Evolutionary conservation across 257 asterid species (phyloP).

Genomic region (Agastache rugosa): DNA sequence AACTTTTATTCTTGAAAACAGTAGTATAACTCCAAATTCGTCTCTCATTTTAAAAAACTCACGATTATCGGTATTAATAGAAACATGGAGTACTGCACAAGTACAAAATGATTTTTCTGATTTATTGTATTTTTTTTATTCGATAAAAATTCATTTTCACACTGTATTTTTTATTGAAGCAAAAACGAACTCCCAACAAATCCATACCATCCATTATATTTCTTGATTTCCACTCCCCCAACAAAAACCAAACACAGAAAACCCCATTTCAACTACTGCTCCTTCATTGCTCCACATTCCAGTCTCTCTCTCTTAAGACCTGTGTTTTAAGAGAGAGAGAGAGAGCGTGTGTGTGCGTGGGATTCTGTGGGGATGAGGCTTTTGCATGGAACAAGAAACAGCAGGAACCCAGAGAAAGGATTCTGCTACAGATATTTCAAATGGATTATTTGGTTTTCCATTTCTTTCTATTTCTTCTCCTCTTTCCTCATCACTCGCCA

Average conservation of each 20-base stretch:
- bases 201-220: constrained; percentile 34
- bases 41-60: not conserved
- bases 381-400: constrained; percentile 41
- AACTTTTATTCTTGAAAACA: not conserved
- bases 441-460: constrained; percentile 79
- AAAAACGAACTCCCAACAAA: constrained; percentile 58
- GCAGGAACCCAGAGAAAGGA: constrained; percentile 39
- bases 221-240: constrained; percentile 56
- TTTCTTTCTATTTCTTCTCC: constrained; percentile 63
- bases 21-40: not conserved
- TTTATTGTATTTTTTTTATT: not conserved
- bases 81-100: not conserved
- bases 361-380: constrained; percentile 59
- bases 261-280: constrained; percentile 50
- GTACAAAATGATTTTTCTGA: not conserved
- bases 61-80: not conserved
- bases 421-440: constrained; percentile 60
- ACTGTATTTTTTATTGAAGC: constrained; percentile 43
- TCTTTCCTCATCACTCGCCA: constrained; percentile 61
- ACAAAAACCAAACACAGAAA: constrained; percentile 56
- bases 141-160: not conserved
- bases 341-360: not conserved
- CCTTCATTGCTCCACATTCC: not conserved
- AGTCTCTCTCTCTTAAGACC: not conserved
- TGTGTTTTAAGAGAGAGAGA: constrained; percentile 37